Conservation (phyloP, 2,329 filamentous ascomycete species). For the Colletotrichum limetticola region DNA sequence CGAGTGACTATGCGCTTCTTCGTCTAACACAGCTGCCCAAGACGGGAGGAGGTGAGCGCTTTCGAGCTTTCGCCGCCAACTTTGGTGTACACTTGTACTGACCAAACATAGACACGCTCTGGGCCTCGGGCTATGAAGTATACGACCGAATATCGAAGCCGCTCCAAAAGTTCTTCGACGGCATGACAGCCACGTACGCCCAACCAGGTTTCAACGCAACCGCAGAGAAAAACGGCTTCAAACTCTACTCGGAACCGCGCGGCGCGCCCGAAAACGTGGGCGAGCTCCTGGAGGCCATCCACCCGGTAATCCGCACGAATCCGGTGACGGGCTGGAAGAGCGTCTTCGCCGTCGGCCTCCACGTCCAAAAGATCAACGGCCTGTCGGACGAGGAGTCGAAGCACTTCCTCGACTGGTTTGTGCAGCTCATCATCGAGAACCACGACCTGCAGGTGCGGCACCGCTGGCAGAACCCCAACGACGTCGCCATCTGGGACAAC, state of each 20-base stretch:
- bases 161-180: constrained; percentile 68
- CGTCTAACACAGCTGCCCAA: constrained; percentile 63
- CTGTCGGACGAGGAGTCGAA: constrained; percentile 59
- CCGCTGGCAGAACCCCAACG: constrained; percentile 56
- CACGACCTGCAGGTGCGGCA: constrained; percentile 65
- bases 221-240: constrained; percentile 55
- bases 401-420: constrained; percentile 62
- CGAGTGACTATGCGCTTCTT: constrained; percentile 71
- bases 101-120: constrained; percentile 64
- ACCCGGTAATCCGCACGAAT: constrained; percentile 67
- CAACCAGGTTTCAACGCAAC: constrained; percentile 61
- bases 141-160: constrained; percentile 71
- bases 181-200: constrained; percentile 64
- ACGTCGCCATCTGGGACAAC: constrained; percentile 69
- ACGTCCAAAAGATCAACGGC: constrained; percentile 62
- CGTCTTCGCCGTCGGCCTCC: constrained; percentile 62
- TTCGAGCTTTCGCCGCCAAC: accelerated
- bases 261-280: constrained; percentile 64
- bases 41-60: constrained; percentile 59
- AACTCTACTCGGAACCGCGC: constrained; percentile 56
- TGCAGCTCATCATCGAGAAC: constrained; percentile 62
- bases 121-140: constrained; percentile 65
- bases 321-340: constrained; percentile 69
- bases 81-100: not conserved
- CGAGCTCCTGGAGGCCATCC: constrained; percentile 57